Percentiles rank a stretch among this genome's conserved stretches.
phyloP scores from a whole-genome alignment of 805 yeast genomes.

The Candida lessepsii region DNA sequence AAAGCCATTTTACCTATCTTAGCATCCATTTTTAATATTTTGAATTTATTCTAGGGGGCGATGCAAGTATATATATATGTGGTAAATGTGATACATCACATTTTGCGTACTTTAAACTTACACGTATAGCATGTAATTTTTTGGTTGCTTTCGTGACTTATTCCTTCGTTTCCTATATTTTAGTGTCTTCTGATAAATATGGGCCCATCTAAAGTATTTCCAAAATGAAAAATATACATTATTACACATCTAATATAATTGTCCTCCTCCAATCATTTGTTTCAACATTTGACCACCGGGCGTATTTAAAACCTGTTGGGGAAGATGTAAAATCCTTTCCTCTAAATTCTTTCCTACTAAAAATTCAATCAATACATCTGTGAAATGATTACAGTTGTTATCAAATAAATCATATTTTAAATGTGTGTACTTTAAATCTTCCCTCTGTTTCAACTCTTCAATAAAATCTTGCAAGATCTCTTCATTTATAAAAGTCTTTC shows the following conservation, averaged over 20 bases:
- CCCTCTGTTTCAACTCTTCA: conserved; percentile 42
- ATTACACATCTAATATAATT: conserved; percentile 3
- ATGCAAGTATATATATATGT: neutral
- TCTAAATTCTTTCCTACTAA: conserved; percentile 57
- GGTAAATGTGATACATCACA: conserved; percentile 8
- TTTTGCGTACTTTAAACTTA: neutral
- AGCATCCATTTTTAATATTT: conserved; percentile 1
- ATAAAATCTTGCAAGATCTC: conserved; percentile 56
- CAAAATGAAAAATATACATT: neutral
- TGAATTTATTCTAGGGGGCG: neutral
- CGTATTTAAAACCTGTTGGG: conserved; percentile 46
- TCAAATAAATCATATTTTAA: conserved; percentile 54
- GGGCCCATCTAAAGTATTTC: too few relatives aligned
- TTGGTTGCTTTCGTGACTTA: too few relatives aligned
- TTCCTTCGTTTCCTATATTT: too few relatives aligned
- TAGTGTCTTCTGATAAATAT: too few relatives aligned
- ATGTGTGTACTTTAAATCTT: conserved; percentile 43
- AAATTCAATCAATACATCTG: conserved; percentile 56
- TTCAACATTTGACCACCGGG: conserved; percentile 36
- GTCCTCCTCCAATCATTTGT: conserved; percentile 29
- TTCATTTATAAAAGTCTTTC: conserved; percentile 49
- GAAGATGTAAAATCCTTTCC: conserved; percentile 49
- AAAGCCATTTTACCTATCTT: neutral
- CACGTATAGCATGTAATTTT: too few relatives aligned
- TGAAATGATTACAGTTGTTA: conserved; percentile 69